A percentile compares a stretch with the other conserved stretches of the same genome.
Conservation (phyloP, 371 early-diverging fungal species). For the Zychaea mexicana region DNA sequence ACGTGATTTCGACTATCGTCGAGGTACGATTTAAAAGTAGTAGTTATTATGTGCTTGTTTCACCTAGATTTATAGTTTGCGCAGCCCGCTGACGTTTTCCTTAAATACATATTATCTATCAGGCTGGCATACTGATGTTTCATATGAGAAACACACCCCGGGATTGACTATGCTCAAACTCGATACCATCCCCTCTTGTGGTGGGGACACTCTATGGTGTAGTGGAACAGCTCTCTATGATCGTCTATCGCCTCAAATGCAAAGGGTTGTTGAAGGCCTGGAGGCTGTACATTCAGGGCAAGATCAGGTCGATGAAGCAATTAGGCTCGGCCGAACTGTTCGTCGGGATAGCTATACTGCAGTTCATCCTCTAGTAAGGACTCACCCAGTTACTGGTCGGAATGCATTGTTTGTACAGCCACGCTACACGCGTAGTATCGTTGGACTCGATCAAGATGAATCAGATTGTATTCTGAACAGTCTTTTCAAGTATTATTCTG, state of each 20-base stretch:
- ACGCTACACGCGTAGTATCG: constrained; percentile 63
- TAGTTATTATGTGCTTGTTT: no score
- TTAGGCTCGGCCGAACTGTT: constrained; percentile 30
- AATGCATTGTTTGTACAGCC: constrained; percentile 64
- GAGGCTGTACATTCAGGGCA: constrained; percentile 63
- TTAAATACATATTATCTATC: no score
- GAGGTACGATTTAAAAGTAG: no score
- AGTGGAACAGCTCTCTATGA: constrained; percentile 65
- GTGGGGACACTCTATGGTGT: constrained; percentile 67
- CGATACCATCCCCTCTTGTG: constrained; percentile 50
- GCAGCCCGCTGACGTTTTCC: constrained; percentile 38
- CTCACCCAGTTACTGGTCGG: constrained; percentile 74
- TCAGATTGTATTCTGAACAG: constrained; percentile 59
- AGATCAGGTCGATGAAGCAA: no score
- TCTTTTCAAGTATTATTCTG: no score
- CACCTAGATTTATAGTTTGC: not conserved
- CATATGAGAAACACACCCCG: constrained; percentile 61
- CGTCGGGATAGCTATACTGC: constrained; percentile 43
- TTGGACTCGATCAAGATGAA: constrained; percentile 54
- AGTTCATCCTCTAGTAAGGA: constrained; percentile 65
- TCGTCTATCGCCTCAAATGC: constrained; percentile 55
- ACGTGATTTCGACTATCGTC: no score
- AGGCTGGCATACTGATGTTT: constrained; percentile 68
- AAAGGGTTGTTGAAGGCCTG: constrained; percentile 59
- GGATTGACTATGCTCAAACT: constrained; percentile 59